Percentiles rank a stretch among this genome's conserved stretches.
Evolutionary conservation across 371 early-diverging fungal genomes (phyloP).

Genomic region (Rhizomucor miehei): DNA sequence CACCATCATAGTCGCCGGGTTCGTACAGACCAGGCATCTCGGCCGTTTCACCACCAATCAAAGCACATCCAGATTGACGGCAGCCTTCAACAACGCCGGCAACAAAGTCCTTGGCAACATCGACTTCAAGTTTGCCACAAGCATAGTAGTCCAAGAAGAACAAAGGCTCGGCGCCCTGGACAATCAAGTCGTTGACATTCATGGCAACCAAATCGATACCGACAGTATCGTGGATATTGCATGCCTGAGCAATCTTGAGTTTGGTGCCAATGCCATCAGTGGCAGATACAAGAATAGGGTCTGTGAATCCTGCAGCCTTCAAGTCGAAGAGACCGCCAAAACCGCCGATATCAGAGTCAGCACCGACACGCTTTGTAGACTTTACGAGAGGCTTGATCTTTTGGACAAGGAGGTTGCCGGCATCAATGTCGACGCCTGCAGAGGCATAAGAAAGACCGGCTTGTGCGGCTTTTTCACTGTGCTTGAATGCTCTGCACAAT

Average conservation of each 20-base stretch:
- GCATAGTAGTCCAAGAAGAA: constrained; percentile 98
- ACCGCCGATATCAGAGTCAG: constrained; percentile 96
- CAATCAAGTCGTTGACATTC: constrained; percentile 97
- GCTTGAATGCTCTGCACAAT: constrained; percentile 56
- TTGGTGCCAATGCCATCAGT: constrained; percentile 99
- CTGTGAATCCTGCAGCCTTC: constrained; percentile 85
- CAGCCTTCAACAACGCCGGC: constrained; percentile 95
- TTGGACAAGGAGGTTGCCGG: constrained; percentile 92
- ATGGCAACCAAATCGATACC: constrained; percentile 97
- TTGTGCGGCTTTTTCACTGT: constrained; percentile 44
- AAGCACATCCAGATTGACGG: constrained; percentile 86
- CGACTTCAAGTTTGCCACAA: constrained; percentile 89
- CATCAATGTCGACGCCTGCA: constrained; percentile 96
- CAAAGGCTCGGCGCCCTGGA: constrained; percentile 98
- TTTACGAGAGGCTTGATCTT: constrained; percentile 93
- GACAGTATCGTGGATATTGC: constrained; percentile 86
- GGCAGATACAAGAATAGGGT: constrained; percentile 92
- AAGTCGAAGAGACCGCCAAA: constrained; percentile 98
- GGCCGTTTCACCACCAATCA: constrained; percentile 98
- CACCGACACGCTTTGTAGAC: constrained; percentile 86
- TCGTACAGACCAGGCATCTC: constrained; percentile 98
- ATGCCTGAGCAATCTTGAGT: constrained; percentile 90
- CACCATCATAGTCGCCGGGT: constrained; percentile 88
- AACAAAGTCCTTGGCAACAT: constrained; percentile 88
- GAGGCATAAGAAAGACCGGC: constrained; percentile 80